A percentile compares a stretch with the other conserved stretches of the same genome.
Evolutionary conservation across 345 rosid species (phyloP).

Genomic region (Microcos paniculata): DNA sequence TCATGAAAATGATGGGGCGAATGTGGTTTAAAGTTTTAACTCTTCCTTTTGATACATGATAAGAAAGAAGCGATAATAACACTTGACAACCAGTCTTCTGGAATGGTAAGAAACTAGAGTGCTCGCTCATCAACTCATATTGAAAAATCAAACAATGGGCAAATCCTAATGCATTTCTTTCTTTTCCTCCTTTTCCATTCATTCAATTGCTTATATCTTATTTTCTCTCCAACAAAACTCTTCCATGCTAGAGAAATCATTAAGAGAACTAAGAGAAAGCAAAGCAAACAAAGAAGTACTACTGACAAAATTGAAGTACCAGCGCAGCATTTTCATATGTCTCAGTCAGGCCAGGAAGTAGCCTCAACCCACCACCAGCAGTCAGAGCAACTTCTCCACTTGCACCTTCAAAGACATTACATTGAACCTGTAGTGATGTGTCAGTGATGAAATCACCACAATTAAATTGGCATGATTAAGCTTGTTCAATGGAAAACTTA

Average conservation of each 20-base stretch:
- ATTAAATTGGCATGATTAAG: too few species aligned
- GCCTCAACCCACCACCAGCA: conserved; percentile 89
- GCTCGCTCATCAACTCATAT: neutral
- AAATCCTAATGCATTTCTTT: neutral
- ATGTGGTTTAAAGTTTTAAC: neutral
- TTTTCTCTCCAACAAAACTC: neutral
- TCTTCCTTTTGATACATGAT: neutral
- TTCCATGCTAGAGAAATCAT: neutral
- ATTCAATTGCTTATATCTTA: neutral
- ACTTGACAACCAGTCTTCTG: neutral
- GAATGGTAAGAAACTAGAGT: neutral
- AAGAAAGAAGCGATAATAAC: neutral
- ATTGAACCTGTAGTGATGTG: conserved; percentile 64
- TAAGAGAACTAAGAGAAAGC: neutral
- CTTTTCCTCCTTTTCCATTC: neutral
- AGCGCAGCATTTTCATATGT: conserved; percentile 86
- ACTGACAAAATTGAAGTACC: conserved; percentile 39
- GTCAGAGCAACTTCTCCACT: conserved; percentile 84
- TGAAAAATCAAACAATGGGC: neutral
- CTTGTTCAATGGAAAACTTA: conserved; percentile 9
- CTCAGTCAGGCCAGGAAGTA: conserved; percentile 66
- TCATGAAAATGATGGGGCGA: neutral
- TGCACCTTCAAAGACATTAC: conserved; percentile 89
- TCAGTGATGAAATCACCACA: neutral
- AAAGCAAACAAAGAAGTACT: neutral